Evolutionary conservation across 148 eudicot genomes (phyloP), one percentile per base, ranked within the genome.

Genomic region (Dysphania ambrosioides): DNA sequence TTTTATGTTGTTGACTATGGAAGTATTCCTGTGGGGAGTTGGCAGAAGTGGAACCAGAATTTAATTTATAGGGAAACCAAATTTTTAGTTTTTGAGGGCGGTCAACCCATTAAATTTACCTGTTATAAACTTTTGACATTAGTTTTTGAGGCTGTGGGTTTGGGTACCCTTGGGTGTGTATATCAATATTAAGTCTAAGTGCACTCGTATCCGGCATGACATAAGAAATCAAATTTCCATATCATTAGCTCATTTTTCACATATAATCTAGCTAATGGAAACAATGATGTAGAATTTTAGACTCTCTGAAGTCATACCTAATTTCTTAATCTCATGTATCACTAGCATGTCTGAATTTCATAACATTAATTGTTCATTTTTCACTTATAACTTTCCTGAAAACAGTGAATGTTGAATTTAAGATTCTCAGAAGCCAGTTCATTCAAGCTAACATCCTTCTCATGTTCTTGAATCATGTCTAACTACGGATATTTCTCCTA

Each of bases 401-500:
- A 5, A 23, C 32, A 15, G 55, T 67, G 58, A 10, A 11, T 67
- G 31, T 24, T n/a, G 29, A 6, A 38, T 5, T 27, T 12, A 11
- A 53, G 36, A 19, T 12, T 32, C 35, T 23, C 29, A 34, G 26
- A 62, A 31, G 38, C 11, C 41, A 19, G 9, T 44, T 44, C 47
- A 4, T 9, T 57, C 29, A 53, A 35, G 60, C 24, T n/a, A 38
- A 70, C 6, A 40, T 36, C 64, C 18, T 24, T 68, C 6, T 41
- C 30, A 55, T 53, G 16, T 71, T 41, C 30, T 53, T 53, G 16
- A 65, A 23, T 35, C 6, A 19, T 23, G 8, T 38, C 67, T 59
- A 42, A 66, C 27, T 66, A 56, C 69, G 38, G 42, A 47, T 63
- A 68, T 73, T 74, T 53, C 73, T 41, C 68, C 38, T 62, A 8